Conservation (phyloP, 2,329 filamentous ascomycete species). For the Neopestalotiopsis sp. region DNA sequence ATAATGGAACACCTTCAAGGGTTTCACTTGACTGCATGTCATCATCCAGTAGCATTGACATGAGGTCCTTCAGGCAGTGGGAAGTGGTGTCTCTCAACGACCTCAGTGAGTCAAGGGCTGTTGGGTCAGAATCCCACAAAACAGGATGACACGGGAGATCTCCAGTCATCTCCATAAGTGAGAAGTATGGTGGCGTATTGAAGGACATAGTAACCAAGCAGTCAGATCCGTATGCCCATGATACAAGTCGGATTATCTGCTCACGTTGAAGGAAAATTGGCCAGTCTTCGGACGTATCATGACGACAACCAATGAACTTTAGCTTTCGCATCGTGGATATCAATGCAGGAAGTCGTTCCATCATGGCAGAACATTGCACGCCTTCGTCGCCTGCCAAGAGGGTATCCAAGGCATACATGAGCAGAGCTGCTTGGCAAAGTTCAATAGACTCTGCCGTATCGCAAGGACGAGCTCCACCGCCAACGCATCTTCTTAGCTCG, state of each 20-base stretch:
- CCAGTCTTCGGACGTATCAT: conserved; percentile 18
- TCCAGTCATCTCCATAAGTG: conserved; percentile 20
- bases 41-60: background rate
- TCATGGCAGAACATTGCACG: conserved; percentile 10
- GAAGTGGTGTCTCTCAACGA: background rate
- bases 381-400: conserved; percentile 17
- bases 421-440: conserved; percentile 21
- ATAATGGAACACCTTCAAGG: background rate
- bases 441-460: conserved; percentile 6
- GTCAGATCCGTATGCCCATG: conserved; percentile 18
- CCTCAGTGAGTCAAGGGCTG: background rate
- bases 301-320: conserved; percentile 7
- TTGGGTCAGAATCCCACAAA: background rate
- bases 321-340: conserved; percentile 16
- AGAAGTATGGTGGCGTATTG: conserved; percentile 18
- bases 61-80: background rate
- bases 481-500: conserved; percentile 7
- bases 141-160: conserved; percentile 19
- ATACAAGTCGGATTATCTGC: conserved; percentile 18
- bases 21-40: background rate
- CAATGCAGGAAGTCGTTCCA: conserved; percentile 14
- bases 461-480: background rate
- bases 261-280: conserved; percentile 12
- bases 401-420: conserved; percentile 20
- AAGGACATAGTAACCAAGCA: conserved; percentile 20